Conservation (phyloP, 345 rosid genomes). For the sweet orange (Citrus sinensis) region DNA sequence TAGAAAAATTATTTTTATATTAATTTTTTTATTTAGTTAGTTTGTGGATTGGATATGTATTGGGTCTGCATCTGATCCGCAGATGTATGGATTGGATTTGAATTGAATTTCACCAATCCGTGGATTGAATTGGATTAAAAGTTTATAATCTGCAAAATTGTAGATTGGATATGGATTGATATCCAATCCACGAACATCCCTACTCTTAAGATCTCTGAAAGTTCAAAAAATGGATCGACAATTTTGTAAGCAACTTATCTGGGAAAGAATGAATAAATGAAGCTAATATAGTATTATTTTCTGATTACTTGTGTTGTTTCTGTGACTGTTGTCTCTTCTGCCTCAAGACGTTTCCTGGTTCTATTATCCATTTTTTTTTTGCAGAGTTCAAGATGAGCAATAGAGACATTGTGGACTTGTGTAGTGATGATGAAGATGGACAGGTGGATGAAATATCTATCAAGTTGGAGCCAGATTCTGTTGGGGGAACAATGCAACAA, state of each 20-base stretch:
- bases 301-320: not conserved
- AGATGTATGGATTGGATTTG: too few relatives aligned
- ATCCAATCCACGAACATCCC: too few relatives aligned
- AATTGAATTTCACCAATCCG: too few relatives aligned
- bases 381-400: constrained; percentile 31
- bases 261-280: not conserved
- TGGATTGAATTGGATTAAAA: too few relatives aligned
- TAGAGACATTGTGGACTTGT: constrained; percentile 25
- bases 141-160: too few relatives aligned
- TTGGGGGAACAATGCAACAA: constrained; percentile 16
- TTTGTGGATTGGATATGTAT: too few relatives aligned
- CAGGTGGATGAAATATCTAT: constrained; percentile 35
- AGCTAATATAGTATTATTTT: not conserved
- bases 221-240: not conserved
- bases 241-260: not conserved
- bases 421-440: constrained; percentile 30
- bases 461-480: constrained; percentile 45
- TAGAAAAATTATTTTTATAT: too few relatives aligned
- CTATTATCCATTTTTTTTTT: constrained; percentile 6
- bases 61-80: too few relatives aligned
- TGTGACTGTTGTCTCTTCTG: not conserved
- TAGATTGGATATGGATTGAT: too few relatives aligned
- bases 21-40: too few relatives aligned
- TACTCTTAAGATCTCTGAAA: too few relatives aligned
- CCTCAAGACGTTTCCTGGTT: not conserved